Evolutionary conservation across 169 alveolate genomes (phyloP).

Genomic region (Babesia ovis): DNA sequence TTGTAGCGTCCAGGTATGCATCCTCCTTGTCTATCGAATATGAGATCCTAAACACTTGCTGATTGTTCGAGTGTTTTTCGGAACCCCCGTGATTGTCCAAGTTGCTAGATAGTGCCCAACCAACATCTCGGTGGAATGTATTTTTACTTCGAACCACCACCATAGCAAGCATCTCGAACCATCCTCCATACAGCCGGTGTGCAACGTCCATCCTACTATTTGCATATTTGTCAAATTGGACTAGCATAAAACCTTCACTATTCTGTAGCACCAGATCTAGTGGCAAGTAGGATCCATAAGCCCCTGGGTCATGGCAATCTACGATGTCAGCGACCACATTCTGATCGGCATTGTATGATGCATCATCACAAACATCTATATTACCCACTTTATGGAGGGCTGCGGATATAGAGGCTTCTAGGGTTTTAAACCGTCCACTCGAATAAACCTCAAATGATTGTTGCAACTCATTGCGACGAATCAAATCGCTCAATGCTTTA

Average conservation of each 20-base stretch:
- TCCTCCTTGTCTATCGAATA: constrained; percentile 20
- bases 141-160: constrained; percentile 4
- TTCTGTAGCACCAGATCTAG: constrained; percentile 11
- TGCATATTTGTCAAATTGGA: not conserved
- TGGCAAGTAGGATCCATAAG: constrained; percentile 8
- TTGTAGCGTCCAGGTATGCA: constrained; percentile 20
- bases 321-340: constrained; percentile 33
- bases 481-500: not conserved
- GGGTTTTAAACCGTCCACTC: not conserved
- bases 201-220: not conserved
- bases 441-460: constrained; percentile 10
- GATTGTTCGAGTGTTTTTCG: not conserved
- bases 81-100: not conserved
- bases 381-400: constrained; percentile 3
- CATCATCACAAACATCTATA: constrained; percentile 13
- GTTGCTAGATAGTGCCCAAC: constrained; percentile 19
- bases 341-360: constrained; percentile 7
- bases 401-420: not conserved
- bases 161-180: constrained; percentile 35
- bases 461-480: not conserved
- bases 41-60: not conserved
- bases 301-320: constrained; percentile 31
- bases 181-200: constrained; percentile 31
- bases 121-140: constrained; percentile 8
- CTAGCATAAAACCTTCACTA: constrained; percentile 6